Percentiles rank a stretch among this genome's conserved stretches.
Evolutionary conservation across 2,329 filamentous ascomycete species (phyloP).

Genomic region (Aschersonia sp.): DNA sequence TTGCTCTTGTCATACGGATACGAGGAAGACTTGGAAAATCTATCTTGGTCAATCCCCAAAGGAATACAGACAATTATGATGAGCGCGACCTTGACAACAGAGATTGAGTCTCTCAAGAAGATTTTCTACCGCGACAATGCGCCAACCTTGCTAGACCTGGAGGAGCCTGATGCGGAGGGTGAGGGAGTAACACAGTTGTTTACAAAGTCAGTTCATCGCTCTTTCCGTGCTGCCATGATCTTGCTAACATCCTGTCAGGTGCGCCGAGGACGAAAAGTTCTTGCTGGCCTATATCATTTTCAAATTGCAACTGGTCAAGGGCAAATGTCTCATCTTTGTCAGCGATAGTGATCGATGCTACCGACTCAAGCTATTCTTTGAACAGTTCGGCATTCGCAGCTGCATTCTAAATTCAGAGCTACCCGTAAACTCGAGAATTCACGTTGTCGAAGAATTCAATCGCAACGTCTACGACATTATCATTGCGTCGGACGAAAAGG

Average conservation of each 20-base stretch:
- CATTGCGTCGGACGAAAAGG: constrained; percentile 86
- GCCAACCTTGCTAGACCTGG: constrained; percentile 66
- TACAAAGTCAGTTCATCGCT: constrained; percentile 43
- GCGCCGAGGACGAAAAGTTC: constrained; percentile 96
- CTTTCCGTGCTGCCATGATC: neutral
- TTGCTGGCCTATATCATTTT: constrained; percentile 86
- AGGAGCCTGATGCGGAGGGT: constrained; percentile 65
- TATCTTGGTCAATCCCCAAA: constrained; percentile 65
- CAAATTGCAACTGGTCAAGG: constrained; percentile 85
- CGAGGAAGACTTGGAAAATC: constrained; percentile 70
- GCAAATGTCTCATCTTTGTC: constrained; percentile 63
- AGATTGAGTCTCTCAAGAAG: constrained; percentile 72
- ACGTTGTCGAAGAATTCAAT: constrained; percentile 96
- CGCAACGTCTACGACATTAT: constrained; percentile 95
- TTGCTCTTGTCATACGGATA: constrained; percentile 89
- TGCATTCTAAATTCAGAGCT: constrained; percentile 91
- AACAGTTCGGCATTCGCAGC: constrained; percentile 90
- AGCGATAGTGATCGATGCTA: constrained; percentile 81
- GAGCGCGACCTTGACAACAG: constrained; percentile 80
- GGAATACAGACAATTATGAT: constrained; percentile 84
- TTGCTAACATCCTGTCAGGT: constrained; percentile 28
- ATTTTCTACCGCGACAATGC: constrained; percentile 60
- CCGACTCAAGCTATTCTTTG: constrained; percentile 82
- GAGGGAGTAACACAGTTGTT: constrained; percentile 75
- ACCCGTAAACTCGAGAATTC: constrained; percentile 81